Percentiles rank a stretch among this genome's conserved stretches.
phyloP scores from a whole-genome alignment of 179 eudicot genomes.

The Silene noctiflora region DNA sequence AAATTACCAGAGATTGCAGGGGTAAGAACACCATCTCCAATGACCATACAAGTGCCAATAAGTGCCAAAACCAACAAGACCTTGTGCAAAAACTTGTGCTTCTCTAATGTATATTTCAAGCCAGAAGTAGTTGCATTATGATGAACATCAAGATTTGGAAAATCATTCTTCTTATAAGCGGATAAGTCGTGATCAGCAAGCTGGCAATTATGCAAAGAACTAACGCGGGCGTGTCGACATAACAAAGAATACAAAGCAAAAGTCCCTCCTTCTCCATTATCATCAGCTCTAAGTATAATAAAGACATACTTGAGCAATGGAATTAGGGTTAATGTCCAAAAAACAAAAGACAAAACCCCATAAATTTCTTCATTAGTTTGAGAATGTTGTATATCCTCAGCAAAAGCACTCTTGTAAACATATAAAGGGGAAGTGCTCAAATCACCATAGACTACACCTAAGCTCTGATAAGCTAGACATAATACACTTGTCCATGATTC shows the following conservation, averaged over 20 bases:
- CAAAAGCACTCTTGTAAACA: conserved; percentile 57
- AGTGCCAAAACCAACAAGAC: conserved; percentile 68
- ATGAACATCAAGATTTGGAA: neutral
- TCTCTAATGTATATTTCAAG: conserved; percentile 48
- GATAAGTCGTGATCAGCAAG: conserved; percentile 49
- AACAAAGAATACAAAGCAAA: conserved; percentile 75
- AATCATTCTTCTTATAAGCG: conserved; percentile 39
- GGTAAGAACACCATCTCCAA: conserved; percentile 77
- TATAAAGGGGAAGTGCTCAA: conserved; percentile 71
- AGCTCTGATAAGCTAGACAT: conserved; percentile 64
- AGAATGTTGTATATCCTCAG: conserved; percentile 45
- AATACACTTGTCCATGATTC: conserved; percentile 65
- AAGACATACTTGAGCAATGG: conserved; percentile 75
- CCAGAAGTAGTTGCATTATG: conserved; percentile 26
- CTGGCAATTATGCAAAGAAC: conserved; percentile 61
- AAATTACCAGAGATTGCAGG: conserved; percentile 73
- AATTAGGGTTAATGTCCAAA: conserved; percentile 75
- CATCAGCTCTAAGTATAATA: conserved; percentile 71
- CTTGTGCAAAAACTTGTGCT: conserved; percentile 55
- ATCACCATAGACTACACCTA: conserved; percentile 81
- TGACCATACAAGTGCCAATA: conserved; percentile 84
- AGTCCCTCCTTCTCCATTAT: conserved; percentile 89
- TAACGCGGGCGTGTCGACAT: conserved; percentile 70
- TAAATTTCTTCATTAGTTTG: conserved; percentile 46
- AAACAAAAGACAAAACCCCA: conserved; percentile 65